Evolutionary conservation across 768 basidiomycete species (phyloP).

Genomic region (Tubosaeta sp.): DNA sequence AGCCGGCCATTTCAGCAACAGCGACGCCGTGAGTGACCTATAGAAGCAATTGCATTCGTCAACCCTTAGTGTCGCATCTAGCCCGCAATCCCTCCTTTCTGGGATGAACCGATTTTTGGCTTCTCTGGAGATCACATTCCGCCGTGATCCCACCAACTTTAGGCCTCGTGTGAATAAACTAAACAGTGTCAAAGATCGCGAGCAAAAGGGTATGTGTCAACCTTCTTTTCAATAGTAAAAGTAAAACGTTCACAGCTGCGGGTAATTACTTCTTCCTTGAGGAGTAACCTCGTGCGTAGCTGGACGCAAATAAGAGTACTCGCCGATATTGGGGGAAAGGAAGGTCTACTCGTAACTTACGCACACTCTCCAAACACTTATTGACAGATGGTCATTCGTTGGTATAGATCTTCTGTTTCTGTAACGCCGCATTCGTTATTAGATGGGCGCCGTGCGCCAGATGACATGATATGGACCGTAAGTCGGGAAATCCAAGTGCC

Average conservation of each 20-base stretch:
- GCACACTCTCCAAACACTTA: constrained; percentile 2
- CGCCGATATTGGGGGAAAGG: constrained; percentile 1
- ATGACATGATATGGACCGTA: neutral
- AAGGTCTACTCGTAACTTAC: constrained; percentile 13
- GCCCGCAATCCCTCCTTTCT: constrained; percentile 89
- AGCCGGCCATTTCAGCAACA: constrained; percentile 82
- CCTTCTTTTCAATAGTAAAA: constrained; percentile 6
- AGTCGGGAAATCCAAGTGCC: neutral
- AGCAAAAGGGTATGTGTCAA: constrained; percentile 68
- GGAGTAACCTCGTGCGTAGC: constrained; percentile 41
- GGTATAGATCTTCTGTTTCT: constrained; percentile 9
- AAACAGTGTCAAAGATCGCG: constrained; percentile 81
- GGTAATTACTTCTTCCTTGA: constrained; percentile 95
- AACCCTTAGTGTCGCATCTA: constrained; percentile 27
- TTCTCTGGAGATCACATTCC: constrained; percentile 95
- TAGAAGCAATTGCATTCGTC: neutral
- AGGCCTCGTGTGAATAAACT: constrained; percentile 85
- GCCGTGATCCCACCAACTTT: constrained; percentile 95
- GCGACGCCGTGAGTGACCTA: constrained; percentile 78
- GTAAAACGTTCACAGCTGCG: constrained; percentile 41
- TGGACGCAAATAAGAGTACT: neutral
- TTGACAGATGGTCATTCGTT: constrained; percentile 7
- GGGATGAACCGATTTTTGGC: constrained; percentile 99
- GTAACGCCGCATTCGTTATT: constrained; percentile 8
- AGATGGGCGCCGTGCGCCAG: constrained; percentile 3